phyloP scores from a whole-genome alignment of 176 grass and related monocot species.

The Raddia guianensis region DNA sequence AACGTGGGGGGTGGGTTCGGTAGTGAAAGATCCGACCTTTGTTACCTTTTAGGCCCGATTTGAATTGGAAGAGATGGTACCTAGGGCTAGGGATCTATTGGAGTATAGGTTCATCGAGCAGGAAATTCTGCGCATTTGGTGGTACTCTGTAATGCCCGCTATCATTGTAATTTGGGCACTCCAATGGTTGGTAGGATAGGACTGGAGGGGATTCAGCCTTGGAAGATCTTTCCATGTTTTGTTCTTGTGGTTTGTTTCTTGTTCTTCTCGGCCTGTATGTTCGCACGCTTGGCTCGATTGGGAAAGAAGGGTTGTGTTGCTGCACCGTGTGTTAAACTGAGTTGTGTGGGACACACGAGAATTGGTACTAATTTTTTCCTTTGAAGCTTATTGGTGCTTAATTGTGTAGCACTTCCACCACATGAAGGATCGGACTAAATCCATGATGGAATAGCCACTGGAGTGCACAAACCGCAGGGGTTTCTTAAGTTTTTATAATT shows the following conservation, averaged over 20 bases:
- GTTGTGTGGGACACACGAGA: neutral
- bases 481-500: constrained; percentile 1
- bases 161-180: neutral
- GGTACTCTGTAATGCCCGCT: neutral
- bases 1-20: neutral
- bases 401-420: neutral
- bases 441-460: neutral
- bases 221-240: neutral
- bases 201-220: neutral
- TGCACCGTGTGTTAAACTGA: neutral
- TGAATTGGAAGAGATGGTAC: neutral
- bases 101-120: neutral
- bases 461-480: neutral
- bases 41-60: neutral
- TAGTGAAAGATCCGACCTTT: neutral
- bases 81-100: neutral
- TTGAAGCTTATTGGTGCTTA: neutral
- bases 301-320: neutral
- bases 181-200: neutral
- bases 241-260: neutral
- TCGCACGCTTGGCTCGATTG: constrained; percentile 4
- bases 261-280: neutral
- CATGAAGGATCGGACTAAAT: neutral
- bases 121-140: neutral
- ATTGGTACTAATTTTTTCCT: neutral